phyloP scores from a whole-genome alignment of 23 red algal species.

The Gracilaria gracilis region DNA sequence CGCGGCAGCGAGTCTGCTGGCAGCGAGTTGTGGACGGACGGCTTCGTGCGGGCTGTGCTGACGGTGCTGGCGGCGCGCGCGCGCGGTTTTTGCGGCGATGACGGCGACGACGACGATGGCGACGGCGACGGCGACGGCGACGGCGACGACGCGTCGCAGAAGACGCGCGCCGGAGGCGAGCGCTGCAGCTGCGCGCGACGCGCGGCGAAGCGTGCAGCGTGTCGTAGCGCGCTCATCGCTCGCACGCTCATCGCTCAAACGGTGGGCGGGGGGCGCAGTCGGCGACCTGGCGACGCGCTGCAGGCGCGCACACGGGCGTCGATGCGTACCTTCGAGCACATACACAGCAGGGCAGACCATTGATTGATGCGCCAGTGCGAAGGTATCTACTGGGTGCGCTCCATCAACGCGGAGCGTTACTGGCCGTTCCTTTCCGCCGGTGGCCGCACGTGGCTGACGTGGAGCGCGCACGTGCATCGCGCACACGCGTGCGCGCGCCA shows the following conservation, averaged over 20 bases:
- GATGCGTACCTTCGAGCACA: too few species aligned
- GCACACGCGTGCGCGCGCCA: neutral
- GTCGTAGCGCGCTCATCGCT: neutral
- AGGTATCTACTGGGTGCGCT: too few species aligned
- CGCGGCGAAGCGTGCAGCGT: neutral
- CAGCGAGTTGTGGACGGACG: too few species aligned
- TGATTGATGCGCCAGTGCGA: too few species aligned
- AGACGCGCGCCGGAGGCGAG: neutral
- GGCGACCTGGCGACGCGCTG: neutral
- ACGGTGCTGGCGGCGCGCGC: constrained; percentile 2
- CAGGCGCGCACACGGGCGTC: too few species aligned
- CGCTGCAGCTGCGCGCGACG: neutral
- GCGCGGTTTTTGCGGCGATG: neutral
- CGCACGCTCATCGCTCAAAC: too few species aligned
- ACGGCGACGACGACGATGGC: neutral
- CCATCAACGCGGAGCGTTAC: too few species aligned
- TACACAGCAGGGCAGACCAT: too few species aligned
- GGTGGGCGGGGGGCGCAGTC: too few species aligned
- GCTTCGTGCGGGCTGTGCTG: neutral
- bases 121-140: neutral
- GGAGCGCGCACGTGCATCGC: neutral
- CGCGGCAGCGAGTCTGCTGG: constrained; percentile 31
- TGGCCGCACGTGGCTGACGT: too few species aligned
- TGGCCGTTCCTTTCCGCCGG: too few species aligned
- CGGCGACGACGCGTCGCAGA: neutral